Conservation (phyloP, 371 early-diverging fungal genomes). For the Mucor indicus region DNA sequence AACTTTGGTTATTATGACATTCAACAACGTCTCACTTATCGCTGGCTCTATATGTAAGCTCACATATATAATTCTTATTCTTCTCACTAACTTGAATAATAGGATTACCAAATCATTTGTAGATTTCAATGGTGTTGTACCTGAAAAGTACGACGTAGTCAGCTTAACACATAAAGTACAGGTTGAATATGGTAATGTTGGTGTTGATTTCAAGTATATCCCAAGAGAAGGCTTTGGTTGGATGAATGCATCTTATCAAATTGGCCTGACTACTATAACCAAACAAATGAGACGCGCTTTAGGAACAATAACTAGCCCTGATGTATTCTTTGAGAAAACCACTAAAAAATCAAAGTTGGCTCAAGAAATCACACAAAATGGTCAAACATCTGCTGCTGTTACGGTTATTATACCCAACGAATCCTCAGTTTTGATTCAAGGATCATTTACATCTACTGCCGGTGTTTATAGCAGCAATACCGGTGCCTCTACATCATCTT, state of each 20-base stretch:
- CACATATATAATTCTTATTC: background rate
- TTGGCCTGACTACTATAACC: constrained; percentile 76
- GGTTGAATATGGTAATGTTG: constrained; percentile 95
- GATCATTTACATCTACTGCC: no score
- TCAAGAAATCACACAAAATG: constrained; percentile 34
- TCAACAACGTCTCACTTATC: constrained; percentile 76
- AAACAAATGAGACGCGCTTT: constrained; percentile 73
- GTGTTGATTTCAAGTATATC: constrained; percentile 89
- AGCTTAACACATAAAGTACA: constrained; percentile 84
- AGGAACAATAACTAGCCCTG: constrained; percentile 78
- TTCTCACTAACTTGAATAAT: background rate
- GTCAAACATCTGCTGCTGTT: constrained; percentile 30
- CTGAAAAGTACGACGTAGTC: constrained; percentile 95
- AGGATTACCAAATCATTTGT: constrained; percentile 89
- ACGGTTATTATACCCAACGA: constrained; percentile 17
- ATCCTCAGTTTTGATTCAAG: background rate
- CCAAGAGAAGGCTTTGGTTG: constrained; percentile 96
- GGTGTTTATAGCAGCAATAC: no score
- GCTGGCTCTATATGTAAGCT: constrained; percentile 86
- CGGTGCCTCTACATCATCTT: no score
- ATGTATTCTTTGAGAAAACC: constrained; percentile 51
- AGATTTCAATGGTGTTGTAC: constrained; percentile 37
- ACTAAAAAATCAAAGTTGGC: constrained; percentile 11
- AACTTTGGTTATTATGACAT: constrained; percentile 70
- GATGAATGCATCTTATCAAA: constrained; percentile 93